Evolutionary conservation across 2,329 filamentous ascomycete genomes (phyloP).

Genomic region (Sporothrix luriei): DNA sequence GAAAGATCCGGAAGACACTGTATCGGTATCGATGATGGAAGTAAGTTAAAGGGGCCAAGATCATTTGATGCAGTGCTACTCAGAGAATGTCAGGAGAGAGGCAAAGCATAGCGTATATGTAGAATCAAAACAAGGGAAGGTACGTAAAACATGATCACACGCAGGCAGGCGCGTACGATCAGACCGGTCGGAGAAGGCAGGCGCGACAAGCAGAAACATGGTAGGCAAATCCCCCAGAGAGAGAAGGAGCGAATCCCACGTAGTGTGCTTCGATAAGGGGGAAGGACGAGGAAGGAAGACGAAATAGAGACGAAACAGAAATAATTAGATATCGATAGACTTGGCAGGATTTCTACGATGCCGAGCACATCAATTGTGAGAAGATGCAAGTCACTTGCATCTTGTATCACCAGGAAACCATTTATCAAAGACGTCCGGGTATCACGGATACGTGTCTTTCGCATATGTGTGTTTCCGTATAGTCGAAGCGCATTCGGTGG

Average conservation of each 20-base stretch:
- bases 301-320: conserved; percentile 15
- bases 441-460: not conserved
- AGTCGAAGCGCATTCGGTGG: not conserved
- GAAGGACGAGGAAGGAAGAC: not conserved
- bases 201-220: conserved; percentile 23
- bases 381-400: conserved; percentile 19
- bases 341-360: not conserved
- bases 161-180: not conserved
- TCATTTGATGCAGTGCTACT: not conserved
- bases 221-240: conserved; percentile 17
- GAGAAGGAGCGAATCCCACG: not conserved
- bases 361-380: conserved; percentile 11
- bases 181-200: conserved; percentile 9
- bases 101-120: conserved; percentile 15
- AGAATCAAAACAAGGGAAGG: conserved; percentile 4
- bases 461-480: not conserved
- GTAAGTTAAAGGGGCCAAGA: conserved; percentile 7
- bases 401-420: not conserved
- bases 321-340: not conserved
- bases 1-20: not conserved
- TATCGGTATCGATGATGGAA: no score
- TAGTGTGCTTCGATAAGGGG: conserved; percentile 19
- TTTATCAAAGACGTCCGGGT: not conserved
- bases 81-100: conserved; percentile 9
- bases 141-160: not conserved